These are phyloP conservation scores for Trichosporon inkin DNA, from an alignment of 1,284 basidiomycete species.

Conservation along the genomic window DNA sequence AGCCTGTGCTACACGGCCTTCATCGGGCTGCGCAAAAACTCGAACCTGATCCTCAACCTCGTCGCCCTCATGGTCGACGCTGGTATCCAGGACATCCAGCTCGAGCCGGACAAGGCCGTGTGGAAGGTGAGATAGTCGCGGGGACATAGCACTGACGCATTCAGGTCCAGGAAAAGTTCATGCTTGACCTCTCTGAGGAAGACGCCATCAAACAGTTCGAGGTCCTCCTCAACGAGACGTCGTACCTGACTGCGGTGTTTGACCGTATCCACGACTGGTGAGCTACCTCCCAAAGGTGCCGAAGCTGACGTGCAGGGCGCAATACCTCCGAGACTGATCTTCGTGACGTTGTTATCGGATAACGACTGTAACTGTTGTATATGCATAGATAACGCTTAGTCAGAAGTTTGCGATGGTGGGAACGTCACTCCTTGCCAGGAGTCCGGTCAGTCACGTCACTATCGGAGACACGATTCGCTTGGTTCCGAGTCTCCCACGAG, in stretches of 20 bases:
- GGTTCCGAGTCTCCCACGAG: too few relatives aligned
- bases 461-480: too few relatives aligned
- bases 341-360: not conserved
- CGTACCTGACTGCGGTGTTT: conserved; percentile 86
- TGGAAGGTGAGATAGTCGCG: conserved; percentile 58
- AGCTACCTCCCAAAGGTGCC: not conserved
- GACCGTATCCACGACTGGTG: conserved; percentile 71
- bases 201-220: conserved; percentile 98
- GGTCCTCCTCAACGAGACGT: conserved; percentile 86
- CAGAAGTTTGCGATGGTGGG: too few relatives aligned
- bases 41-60: conserved; percentile 96
- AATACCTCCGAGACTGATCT: conserved; percentile 44
- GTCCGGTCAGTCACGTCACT: too few relatives aligned
- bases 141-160: not conserved
- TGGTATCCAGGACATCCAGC: conserved; percentile 95
- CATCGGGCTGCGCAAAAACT: conserved; percentile 88
- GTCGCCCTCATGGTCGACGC: conserved; percentile 97
- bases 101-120: conserved; percentile 60
- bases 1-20: conserved; percentile 95
- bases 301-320: conserved; percentile 32
- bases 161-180: conserved; percentile 94
- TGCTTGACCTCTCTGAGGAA: conserved; percentile 87
- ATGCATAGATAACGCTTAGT: not conserved
- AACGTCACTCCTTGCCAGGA: too few relatives aligned
- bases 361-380: conserved; percentile 5